A percentile compares a stretch with the other conserved stretches of the same genome.
Conservation (phyloP, 768 basidiomycete genomes). For the Brasilioporus rufonigricans region DNA sequence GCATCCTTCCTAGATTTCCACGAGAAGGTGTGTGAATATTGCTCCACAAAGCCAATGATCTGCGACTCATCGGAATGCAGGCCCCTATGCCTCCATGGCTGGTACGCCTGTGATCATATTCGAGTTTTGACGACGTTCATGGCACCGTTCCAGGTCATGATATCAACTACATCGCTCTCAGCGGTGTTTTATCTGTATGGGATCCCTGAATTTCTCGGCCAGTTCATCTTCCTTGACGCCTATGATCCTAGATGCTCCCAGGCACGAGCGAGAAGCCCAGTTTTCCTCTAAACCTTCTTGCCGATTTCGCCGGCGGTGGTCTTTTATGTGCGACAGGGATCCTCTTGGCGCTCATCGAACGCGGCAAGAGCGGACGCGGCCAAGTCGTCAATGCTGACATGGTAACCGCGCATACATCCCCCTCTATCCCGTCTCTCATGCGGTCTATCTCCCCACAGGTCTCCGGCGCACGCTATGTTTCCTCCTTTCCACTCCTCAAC, state of each 20-base stretch:
- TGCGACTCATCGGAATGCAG: conserved; percentile 36
- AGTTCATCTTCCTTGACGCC: background rate
- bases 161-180: conserved; percentile 80
- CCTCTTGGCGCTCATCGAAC: conserved; percentile 70
- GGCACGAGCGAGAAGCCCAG: conserved; percentile 59
- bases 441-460: conserved; percentile 46
- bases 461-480: conserved; percentile 74
- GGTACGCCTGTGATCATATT: conserved; percentile 40
- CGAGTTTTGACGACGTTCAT: background rate
- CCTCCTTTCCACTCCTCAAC: conserved; percentile 66
- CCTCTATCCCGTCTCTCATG: background rate
- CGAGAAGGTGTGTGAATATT: conserved; percentile 44
- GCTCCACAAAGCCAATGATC: background rate
- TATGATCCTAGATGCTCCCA: conserved; percentile 56
- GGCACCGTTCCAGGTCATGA: conserved; percentile 59
- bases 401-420: conserved; percentile 40
- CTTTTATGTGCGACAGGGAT: conserved; percentile 70
- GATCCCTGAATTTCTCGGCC: background rate
- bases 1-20: conserved; percentile 47
- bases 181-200: conserved; percentile 66
- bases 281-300: conserved; percentile 75
- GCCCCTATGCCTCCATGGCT: conserved; percentile 73
- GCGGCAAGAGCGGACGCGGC: conserved; percentile 61
- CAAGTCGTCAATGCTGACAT: conserved; percentile 77
- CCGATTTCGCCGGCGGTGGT: conserved; percentile 83